Base-by-base conservation (phyloP, 179 eudicot species). In the Camellia oleifera region DNA sequence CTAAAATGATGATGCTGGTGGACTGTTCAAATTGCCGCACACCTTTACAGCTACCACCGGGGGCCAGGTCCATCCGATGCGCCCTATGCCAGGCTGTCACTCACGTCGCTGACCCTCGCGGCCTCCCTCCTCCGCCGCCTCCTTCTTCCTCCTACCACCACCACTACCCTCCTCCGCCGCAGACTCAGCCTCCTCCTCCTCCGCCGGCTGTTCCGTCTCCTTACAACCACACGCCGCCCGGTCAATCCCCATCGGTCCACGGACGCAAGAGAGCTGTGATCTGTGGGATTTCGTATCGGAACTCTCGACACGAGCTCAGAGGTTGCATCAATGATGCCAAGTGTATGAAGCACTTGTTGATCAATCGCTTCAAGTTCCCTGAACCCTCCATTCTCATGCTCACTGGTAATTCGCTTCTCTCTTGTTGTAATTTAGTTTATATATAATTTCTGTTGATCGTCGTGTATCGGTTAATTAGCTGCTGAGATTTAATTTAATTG, bases 181-280 rank as follows among this genome's bases (percentile, higher is more conserved):
- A 48, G 81, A 63, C 62, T 72, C 85, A 60, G 4, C 84, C 76
- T 18, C 81, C 74, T 45, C 57, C 78, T n/a, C 17, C 83, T 67
- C 74, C 82, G 20, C 50, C 69, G 40, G 50, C 76, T 12, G 42
- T 82, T 9, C 83, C 90, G 23, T 80, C 92, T 0, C 84, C 89
- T 12, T 83, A 72, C 56, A 78, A 80, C 78, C 78, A 79, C 26
- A 76, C 83, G 26, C 87, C 92, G 3, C 64, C 81, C 0, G 86
- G 87, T 18, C 86, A 73, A 2, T 89, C 88, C 0, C 88, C 95
- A 13, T 23, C 90, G 1, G 81, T 77, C 5, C 89, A 87, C 64
- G 94, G 95, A 23, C 81, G 90, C 52, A 97, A 91, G 87, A 91
- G 85, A 82, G 99, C 99, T 7, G 93, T 97, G 81, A 91, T 97